Base-by-base conservation (phyloP, 345 rosid genomes). In the Brassica nigra region DNA sequence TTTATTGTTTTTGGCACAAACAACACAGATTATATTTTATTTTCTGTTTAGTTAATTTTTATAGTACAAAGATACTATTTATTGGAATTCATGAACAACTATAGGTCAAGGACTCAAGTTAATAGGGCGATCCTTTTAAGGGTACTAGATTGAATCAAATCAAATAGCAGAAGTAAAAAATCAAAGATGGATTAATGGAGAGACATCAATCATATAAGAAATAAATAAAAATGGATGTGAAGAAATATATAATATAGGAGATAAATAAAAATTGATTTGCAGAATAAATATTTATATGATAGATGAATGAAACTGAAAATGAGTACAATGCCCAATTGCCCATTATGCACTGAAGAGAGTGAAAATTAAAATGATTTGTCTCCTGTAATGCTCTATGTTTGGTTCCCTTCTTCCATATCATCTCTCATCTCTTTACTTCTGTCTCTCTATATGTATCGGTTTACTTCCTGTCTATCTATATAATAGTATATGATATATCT, bases 361-460 rank as follows among this genome's bases (percentile, higher is more conserved):
- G 72, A 64, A 62, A 59, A 78, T 31, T 30, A 65, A 76, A 70
- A 74, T 85, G 75, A 85, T 74, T 78, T 91, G 97, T 95, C 97
- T 87, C 91, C 92, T 84, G 70, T 83, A 76, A 52, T 89, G 94
- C 88, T 86, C 80, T 82, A 84, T 84, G 78, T 37, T 67, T 84
- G 91, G 93, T 92, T 90, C 85, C 98, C 92, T 88, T 89, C 85
- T 77, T 83, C 82, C 90, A 87, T 44, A 66, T 77, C 84, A 81
- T 80, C 73, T 70, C 54, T 64, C 39, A 34, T 68, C 12, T 54
- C 16, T 74, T 31, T 73, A 23, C 31, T 66, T 20, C 33, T 65
- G 14, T 39, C 66, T 71, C 63, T 74, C 52, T 62, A 70, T 69
- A 36, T 54, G 23, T 39, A 73, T 10, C 36, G 33, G 16, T 39